Evolutionary conservation across 305 asterid species (phyloP).

Genomic region (Fraxinus paxiana): DNA sequence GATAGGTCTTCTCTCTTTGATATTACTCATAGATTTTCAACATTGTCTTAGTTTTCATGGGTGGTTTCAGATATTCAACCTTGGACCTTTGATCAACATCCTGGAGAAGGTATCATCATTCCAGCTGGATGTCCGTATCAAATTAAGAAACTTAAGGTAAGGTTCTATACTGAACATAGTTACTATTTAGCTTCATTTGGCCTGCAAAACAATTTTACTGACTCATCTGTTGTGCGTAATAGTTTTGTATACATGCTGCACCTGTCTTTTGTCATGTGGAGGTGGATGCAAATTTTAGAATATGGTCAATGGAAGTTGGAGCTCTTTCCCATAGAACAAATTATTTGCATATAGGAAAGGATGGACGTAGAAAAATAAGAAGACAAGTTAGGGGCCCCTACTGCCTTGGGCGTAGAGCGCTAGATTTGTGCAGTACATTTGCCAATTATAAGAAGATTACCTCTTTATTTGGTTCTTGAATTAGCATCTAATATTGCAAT

Average conservation of each 20-base stretch:
- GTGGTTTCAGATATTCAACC: constrained; percentile 68
- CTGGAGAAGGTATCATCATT: constrained; percentile 87
- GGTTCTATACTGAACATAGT: not conserved
- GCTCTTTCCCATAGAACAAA: not conserved
- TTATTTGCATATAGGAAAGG: not conserved
- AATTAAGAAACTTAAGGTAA: constrained; percentile 72
- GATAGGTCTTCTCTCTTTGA: not conserved
- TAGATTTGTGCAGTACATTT: not conserved
- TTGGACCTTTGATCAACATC: constrained; percentile 80
- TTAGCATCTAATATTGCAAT: not conserved
- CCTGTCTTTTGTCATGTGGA: not conserved
- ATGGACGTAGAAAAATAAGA: not conserved
- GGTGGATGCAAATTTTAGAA: constrained; percentile 1
- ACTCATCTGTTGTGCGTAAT: not conserved
- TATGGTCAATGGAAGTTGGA: not conserved
- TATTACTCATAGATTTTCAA: constrained; percentile 12
- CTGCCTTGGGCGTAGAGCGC: not conserved
- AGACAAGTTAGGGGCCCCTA: not conserved
- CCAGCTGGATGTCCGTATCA: constrained; percentile 99
- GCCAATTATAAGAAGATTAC: not conserved
- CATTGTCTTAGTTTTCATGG: constrained; percentile 2
- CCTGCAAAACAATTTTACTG: not conserved
- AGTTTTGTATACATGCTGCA: constrained; percentile 1
- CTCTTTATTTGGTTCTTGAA: not conserved
- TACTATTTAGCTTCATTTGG: not conserved